Base-by-base conservation (phyloP, 495 filamentous ascomycete genomes). In the Neurospora cerealis region DNA sequence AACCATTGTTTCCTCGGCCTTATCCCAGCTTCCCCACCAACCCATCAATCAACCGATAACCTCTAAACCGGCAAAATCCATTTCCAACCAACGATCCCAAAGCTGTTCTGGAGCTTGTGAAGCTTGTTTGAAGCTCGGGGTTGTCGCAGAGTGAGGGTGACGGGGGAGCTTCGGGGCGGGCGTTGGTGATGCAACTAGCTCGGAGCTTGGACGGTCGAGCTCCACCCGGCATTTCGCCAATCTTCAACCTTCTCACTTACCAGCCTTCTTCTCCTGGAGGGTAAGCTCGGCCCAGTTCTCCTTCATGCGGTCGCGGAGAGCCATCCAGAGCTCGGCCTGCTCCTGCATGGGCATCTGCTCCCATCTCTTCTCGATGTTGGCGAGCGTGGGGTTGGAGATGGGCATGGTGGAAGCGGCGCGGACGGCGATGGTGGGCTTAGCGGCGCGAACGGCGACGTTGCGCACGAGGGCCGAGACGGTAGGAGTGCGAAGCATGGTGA, bases 321-420 rank as follows among this genome's bases (percentile, higher is more conserved):
- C 86, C 96, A 99, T 99, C 95, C 95, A 99, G 78, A 99, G 85
- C 81, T 98, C 96, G 74, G 96, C 96, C 89, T 99, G 96, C 89
- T 99, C 96, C 87, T 96, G 93, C 73, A 95, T 93, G 44, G 94
- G 94, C 93, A 99, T 93, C 73, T 82, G 88, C 87, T 99, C 96
- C 96, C 96, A 99, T 85, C 96, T 88, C 93, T 97, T 98, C 91
- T 99, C 96, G 81, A 99, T 98, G 85, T 96, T 91, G 83, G 93
- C 93, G 75, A 99, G 90, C 39, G 94, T 97, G 77, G 96, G 96
- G 87, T 98, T 99, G 75, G 94, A 93, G 85, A 99, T 96, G 80
- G 96, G 95, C 83, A 97, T 95, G 69, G 91, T 91, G 34, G 88
- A 86, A 73, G 88, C 88, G 80, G 86, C 85, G 78, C 92, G 89